These are phyloP conservation scores for Penicillium paxilli DNA, from an alignment of 495 filamentous ascomycete species.

Conservation along the genomic window DNA sequence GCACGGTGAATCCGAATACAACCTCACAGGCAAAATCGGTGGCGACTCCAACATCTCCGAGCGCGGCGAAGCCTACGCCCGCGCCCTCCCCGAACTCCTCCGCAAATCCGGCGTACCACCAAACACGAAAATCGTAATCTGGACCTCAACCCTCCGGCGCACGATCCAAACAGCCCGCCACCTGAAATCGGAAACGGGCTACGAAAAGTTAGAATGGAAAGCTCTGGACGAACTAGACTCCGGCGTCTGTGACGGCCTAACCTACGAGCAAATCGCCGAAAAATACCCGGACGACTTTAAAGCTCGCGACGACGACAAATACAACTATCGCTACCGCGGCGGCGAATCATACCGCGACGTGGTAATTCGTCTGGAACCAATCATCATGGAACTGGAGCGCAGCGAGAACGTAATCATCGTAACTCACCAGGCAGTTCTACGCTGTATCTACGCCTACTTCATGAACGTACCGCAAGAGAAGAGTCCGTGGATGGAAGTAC, in stretches of 20 bases:
- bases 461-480: constrained; percentile 92
- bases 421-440: constrained; percentile 92
- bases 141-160: constrained; percentile 92
- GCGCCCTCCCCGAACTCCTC: constrained; percentile 76
- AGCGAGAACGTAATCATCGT: constrained; percentile 97
- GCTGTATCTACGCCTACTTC: constrained; percentile 98
- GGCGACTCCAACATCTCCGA: constrained; percentile 85
- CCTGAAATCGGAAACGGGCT: constrained; percentile 63
- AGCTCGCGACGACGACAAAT: constrained; percentile 94
- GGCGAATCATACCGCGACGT: constrained; percentile 98
- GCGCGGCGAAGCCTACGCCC: constrained; percentile 86
- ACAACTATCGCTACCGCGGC: constrained; percentile 98
- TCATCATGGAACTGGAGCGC: constrained; percentile 98
- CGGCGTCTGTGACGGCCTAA: constrained; percentile 94
- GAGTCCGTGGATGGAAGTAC: constrained; percentile 96
- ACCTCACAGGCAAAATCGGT: constrained; percentile 84
- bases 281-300: constrained; percentile 91
- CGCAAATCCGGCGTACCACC: constrained; percentile 73
- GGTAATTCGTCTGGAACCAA: constrained; percentile 94
- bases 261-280: constrained; percentile 88
- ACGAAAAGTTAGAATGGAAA: constrained; percentile 96
- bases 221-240: constrained; percentile 96
- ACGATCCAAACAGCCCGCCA: constrained; percentile 89
- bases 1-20: constrained; percentile 94
- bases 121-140: constrained; percentile 83